These are phyloP conservation scores for Alternaria alternata DNA, from an alignment of 2,329 filamentous ascomycete species.

Conservation along the genomic window DNA sequence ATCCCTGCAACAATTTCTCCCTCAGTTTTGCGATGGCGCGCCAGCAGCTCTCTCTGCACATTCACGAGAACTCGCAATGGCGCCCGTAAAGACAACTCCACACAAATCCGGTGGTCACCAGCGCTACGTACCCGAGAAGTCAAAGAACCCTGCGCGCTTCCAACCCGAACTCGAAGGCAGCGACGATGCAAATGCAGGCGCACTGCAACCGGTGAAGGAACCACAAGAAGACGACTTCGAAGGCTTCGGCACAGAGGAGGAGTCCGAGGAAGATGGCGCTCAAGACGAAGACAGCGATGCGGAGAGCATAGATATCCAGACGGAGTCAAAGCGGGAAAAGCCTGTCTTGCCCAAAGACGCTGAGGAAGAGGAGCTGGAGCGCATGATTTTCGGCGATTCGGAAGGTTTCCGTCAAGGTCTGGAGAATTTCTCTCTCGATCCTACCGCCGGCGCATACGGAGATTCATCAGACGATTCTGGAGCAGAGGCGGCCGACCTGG, in stretches of 20 bases:
- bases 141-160: conserved; percentile 18
- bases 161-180: conserved; percentile 29
- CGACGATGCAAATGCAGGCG: conserved; percentile 34
- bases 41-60: conserved; percentile 22
- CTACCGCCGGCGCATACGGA: conserved; percentile 43
- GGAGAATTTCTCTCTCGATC: conserved; percentile 63
- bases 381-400: conserved; percentile 86
- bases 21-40: conserved; percentile 33
- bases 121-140: conserved; percentile 30
- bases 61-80: conserved; percentile 34
- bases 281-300: conserved; percentile 26
- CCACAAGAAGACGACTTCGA: conserved; percentile 35
- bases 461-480: conserved; percentile 55
- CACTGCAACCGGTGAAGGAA: conserved; percentile 31
- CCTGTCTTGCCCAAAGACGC: conserved; percentile 71
- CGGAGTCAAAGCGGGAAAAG: conserved; percentile 36
- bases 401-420: conserved; percentile 81
- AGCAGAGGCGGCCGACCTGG: conserved; percentile 59
- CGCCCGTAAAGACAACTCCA: conserved; percentile 34
- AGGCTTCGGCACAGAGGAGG: conserved; percentile 33
- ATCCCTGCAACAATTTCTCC: conserved; percentile 47
- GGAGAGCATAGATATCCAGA: conserved; percentile 30
- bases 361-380: conserved; percentile 85
- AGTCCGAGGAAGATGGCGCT: conserved; percentile 7
- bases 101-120: conserved; percentile 32